Conservation (phyloP, 805 yeast species). For the Metschnikowia corniflorae region DNA sequence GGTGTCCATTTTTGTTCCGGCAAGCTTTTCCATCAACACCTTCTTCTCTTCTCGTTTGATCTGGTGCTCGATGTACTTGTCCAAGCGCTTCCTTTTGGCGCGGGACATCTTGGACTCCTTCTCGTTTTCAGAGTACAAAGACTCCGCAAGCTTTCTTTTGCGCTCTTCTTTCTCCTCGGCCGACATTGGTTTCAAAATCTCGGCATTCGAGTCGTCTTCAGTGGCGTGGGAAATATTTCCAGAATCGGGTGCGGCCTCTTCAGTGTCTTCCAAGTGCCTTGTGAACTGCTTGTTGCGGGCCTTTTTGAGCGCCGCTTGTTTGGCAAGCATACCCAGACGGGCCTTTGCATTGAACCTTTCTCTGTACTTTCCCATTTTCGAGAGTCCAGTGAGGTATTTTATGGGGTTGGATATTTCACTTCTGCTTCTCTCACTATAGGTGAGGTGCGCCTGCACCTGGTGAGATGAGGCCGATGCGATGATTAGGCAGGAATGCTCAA, state of each 20-base stretch:
- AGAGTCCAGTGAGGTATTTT: background rate
- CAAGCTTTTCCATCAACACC: conserved; percentile 66
- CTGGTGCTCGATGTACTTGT: conserved; percentile 90
- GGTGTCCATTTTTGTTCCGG: conserved; percentile 68
- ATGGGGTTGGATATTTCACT: background rate
- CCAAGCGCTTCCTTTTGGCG: conserved; percentile 73
- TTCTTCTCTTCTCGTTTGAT: conserved; percentile 84
- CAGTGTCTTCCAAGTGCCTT: conserved; percentile 35
- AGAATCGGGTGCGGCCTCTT: conserved; percentile 10
- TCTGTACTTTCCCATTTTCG: conserved; percentile 76
- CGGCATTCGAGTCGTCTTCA: conserved; percentile 52
- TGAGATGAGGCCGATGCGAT: conserved; percentile 10
- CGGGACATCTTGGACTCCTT: conserved; percentile 66
- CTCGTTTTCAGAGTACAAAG: conserved; percentile 50
- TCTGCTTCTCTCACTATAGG: conserved; percentile 1
- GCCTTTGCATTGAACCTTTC: conserved; percentile 83
- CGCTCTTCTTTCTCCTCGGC: conserved; percentile 59
- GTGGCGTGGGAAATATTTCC: background rate
- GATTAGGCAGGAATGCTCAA: no score
- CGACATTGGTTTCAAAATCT: conserved; percentile 57
- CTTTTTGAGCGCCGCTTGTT: conserved; percentile 63
- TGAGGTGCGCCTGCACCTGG: conserved; percentile 6
- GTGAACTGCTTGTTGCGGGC: conserved; percentile 69
- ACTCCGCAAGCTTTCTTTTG: conserved; percentile 60
- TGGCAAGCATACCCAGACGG: conserved; percentile 77